Base-by-base conservation (phyloP, 2,329 filamentous ascomycete species). In the Beauveria asiatica region DNA sequence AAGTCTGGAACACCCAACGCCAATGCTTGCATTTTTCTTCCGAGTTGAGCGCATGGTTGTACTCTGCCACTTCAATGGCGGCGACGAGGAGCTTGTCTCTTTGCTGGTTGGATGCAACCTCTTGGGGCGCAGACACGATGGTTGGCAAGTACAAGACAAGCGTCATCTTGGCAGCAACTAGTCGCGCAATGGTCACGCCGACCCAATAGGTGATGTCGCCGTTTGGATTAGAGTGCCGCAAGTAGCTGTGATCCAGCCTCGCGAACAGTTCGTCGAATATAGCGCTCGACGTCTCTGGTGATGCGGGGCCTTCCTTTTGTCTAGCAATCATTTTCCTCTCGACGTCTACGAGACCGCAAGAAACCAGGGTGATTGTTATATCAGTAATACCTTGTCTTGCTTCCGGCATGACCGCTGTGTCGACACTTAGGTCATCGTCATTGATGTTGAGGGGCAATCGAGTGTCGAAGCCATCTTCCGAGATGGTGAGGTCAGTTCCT, bases 1-100 rank as follows among this genome's bases (percentile, higher is more conserved):
- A 84, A 0, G 80, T 82, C 64, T 83, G 79, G 67, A 82, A 84
- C 6, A 83, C 71, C 83, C 83, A 85, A 19, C 80, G 78, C 77
- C 80, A 84, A 51, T 78, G 78, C 10, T 75, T 75, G 57, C 75
- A 77, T 17, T 71, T 72, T 2, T 72, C 70, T 59, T 84, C 80
- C 3, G 74, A 71, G 56, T 80, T 82, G n/a, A 85, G 69, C 1
- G 77, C 72, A 62, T 81, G 77, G 61, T 78, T 82, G 64, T 82
- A 83, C 65, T 84, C 81, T 46, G 81, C 80, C 1, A 83, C 73
- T 63, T 83, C 81, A 19, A 83, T 77, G 2, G 78, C 79, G 0
- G 80, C 73, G 46, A 78, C 72, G 3, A 83, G 76, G 0, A 84
- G 69, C 37, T 75, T 76, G 57, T 74, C 71, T 2, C 76, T 72